phyloP scores from a whole-genome alignment of 1,139 yeast genomes.

The Diutina mesorugosa region DNA sequence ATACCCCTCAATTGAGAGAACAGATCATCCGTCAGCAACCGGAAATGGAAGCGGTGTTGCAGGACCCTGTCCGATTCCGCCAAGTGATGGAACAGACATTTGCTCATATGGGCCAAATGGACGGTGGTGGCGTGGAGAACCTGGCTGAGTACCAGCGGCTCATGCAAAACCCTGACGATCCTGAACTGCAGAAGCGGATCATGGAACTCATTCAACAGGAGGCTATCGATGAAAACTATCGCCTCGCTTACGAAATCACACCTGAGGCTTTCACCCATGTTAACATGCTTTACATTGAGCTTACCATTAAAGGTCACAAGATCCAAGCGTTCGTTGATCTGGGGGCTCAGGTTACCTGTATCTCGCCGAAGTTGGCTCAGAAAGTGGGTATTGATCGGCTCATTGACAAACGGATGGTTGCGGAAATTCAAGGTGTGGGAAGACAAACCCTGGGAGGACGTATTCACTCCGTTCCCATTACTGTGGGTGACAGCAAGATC shows the following conservation, averaged over 20 bases:
- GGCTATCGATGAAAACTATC: conserved; percentile 63
- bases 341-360: conserved; percentile 88
- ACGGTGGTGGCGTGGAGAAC: conserved; percentile 3
- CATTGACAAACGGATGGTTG: conserved; percentile 71
- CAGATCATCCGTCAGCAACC: conserved; percentile 27
- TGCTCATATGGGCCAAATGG: conserved; percentile 8
- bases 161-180: conserved; percentile 56
- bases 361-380: conserved; percentile 66
- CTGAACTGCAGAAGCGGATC: conserved; percentile 56
- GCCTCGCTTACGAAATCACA: conserved; percentile 69
- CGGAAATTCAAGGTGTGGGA: conserved; percentile 89
- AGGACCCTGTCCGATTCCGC: conserved; percentile 42
- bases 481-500: conserved; percentile 42
- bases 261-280: conserved; percentile 85
- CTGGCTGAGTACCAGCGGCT: conserved; percentile 34
- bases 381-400: conserved; percentile 56
- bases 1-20: conserved; percentile 22
- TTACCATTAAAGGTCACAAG: conserved; percentile 65
- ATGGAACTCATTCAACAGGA: conserved; percentile 58
- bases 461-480: conserved; percentile 81
- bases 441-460: conserved; percentile 66
- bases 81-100: conserved; percentile 25
- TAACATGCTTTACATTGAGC: conserved; percentile 68
- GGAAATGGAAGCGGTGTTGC: conserved; percentile 26
- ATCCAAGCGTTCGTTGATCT: conserved; percentile 93